A percentile compares a stretch with the other conserved stretches of the same genome.
Conservation (phyloP, 2,329 filamentous ascomycete species). For the Monosporascus cannonballus region DNA sequence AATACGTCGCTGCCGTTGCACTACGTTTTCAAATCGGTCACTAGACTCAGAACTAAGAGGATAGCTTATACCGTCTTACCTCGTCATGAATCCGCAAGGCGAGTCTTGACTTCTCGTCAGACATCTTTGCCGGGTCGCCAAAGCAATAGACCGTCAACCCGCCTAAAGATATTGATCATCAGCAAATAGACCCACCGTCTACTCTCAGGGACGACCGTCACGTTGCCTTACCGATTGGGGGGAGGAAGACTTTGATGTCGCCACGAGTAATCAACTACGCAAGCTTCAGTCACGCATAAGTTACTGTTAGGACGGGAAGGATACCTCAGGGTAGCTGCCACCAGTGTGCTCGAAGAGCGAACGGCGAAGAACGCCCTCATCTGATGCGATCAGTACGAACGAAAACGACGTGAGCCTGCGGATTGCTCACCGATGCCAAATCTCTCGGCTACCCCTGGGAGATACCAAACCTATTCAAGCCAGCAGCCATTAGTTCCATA, state of each 20-base stretch:
- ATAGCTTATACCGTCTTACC: conserved; percentile 29
- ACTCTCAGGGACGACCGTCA: neutral
- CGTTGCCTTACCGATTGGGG: conserved; percentile 71
- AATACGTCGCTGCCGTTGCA: conserved; percentile 98
- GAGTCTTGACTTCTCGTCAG: conserved; percentile 72
- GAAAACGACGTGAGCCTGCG: neutral
- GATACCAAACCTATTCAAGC: conserved; percentile 59
- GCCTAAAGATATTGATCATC: conserved; percentile 35
- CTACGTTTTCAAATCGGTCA: conserved; percentile 24
- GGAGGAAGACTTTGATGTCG: conserved; percentile 93
- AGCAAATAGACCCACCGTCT: conserved; percentile 5
- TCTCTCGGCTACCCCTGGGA: conserved; percentile 81
- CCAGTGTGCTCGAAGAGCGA: conserved; percentile 93
- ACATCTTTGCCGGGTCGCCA: conserved; percentile 89
- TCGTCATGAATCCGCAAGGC: conserved; percentile 76
- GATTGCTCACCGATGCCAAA: conserved; percentile 70
- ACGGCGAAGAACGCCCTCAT: conserved; percentile 80
- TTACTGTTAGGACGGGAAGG: neutral
- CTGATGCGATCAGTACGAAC: conserved; percentile 34
- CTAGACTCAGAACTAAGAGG: conserved; percentile 10
- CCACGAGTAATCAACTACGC: conserved; percentile 77
- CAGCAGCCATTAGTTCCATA: neutral
- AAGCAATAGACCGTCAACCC: conserved; percentile 97
- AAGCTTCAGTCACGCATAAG: conserved; percentile 14
- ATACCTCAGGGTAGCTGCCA: conserved; percentile 83